These are phyloP conservation scores for Microdochium bolleyi DNA, from an alignment of 2,329 filamentous ascomycete species.

Conservation along the genomic window DNA sequence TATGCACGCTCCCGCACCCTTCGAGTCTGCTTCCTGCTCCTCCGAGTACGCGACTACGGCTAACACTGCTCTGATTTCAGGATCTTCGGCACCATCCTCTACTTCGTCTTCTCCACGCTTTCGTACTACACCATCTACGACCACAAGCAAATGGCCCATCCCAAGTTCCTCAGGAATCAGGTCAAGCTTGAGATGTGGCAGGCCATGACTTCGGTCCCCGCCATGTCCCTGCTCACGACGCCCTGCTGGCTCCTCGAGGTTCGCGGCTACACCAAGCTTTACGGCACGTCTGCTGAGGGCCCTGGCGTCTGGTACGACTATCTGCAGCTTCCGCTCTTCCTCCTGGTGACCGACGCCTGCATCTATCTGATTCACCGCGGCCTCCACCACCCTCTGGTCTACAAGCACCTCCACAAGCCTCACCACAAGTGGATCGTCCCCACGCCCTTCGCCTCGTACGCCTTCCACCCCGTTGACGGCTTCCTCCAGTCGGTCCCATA, in stretches of 20 bases:
- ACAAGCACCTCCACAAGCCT: constrained; percentile 89
- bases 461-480: constrained; percentile 91
- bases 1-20: no score
- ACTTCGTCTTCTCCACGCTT: constrained; percentile 75
- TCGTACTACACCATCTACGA: constrained; percentile 90
- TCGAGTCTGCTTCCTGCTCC: constrained; percentile 1
- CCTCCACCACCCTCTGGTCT: constrained; percentile 65
- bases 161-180: constrained; percentile 93
- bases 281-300: constrained; percentile 69
- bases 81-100: constrained; percentile 76
- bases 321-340: constrained; percentile 75
- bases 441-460: constrained; percentile 83
- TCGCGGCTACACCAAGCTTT: constrained; percentile 77
- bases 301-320: constrained; percentile 72
- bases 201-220: constrained; percentile 66
- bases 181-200: constrained; percentile 79
- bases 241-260: constrained; percentile 79
- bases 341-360: constrained; percentile 67
- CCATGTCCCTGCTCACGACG: constrained; percentile 75
- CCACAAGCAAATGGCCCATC: constrained; percentile 80
- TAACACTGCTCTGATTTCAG: constrained; percentile 35
- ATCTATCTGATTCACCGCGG: constrained; percentile 77
- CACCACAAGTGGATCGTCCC: constrained; percentile 99
- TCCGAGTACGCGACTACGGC: background rate
- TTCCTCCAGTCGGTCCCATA: constrained; percentile 85